Evolutionary conservation across 2,329 filamentous ascomycete species (phyloP).

Genomic region (Alternaria solani): DNA sequence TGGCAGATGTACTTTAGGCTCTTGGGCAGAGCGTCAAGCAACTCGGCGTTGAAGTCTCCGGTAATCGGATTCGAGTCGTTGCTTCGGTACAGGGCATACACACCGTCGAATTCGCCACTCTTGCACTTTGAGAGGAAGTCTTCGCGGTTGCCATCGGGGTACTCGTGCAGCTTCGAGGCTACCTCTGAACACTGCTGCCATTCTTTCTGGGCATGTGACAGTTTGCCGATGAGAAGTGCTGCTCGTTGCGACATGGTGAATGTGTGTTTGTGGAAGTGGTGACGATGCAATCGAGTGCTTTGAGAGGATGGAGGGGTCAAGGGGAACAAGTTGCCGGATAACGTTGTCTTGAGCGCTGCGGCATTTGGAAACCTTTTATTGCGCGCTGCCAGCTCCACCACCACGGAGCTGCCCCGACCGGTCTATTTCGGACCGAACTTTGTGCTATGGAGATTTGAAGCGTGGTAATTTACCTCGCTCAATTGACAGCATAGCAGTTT

Average conservation of each 20-base stretch:
- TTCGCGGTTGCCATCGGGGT: constrained; percentile 60
- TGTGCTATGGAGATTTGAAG: not conserved
- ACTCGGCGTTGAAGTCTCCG: constrained; percentile 57
- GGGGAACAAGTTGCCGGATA: constrained; percentile 6
- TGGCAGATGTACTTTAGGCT: constrained; percentile 57
- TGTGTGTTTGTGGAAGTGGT: not conserved
- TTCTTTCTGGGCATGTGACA: constrained; percentile 56
- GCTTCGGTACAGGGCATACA: constrained; percentile 66
- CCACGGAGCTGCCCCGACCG: constrained; percentile 21
- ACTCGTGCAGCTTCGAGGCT: constrained; percentile 58
- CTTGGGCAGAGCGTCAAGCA: constrained; percentile 53
- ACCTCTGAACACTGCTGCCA: constrained; percentile 53
- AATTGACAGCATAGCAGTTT: not conserved
- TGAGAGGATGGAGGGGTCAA: not conserved
- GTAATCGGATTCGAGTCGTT: constrained; percentile 63
- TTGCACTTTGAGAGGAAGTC: constrained; percentile 65
- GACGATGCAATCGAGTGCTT: not conserved
- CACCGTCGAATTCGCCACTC: constrained; percentile 63
- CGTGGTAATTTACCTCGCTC: constrained; percentile 23
- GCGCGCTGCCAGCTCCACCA: constrained; percentile 18
- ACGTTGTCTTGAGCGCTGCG: constrained; percentile 18
- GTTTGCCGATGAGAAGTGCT: constrained; percentile 57
- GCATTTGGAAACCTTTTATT: constrained; percentile 30
- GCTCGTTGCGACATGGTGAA: constrained; percentile 43
- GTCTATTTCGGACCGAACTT: constrained; percentile 34